A percentile compares a stretch with the other conserved stretches of the same genome.
These are phyloP conservation scores for Penicillium rolfsii DNA, from an alignment of 2,329 filamentous ascomycete species.

Conservation along the genomic window DNA sequence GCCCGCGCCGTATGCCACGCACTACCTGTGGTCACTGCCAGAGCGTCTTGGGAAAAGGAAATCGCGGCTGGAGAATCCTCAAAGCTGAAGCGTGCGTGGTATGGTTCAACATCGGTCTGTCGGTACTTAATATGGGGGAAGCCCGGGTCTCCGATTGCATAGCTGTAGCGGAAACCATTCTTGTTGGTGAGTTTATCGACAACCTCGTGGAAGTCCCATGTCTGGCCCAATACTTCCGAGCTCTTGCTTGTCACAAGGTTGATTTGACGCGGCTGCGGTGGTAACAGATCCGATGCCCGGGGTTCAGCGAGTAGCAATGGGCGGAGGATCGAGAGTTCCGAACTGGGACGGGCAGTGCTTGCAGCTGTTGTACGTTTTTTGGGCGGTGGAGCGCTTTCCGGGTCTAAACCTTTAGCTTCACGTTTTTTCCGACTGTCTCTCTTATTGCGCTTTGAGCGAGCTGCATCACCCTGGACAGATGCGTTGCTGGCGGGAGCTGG, in stretches of 20 bases:
- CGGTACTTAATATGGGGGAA: slow-evolving; percentile 92
- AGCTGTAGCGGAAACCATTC: slow-evolving; percentile 80
- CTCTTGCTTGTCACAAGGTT: slow-evolving; percentile 42
- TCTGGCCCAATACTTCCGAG: slow-evolving; percentile 40
- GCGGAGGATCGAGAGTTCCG: slow-evolving; percentile 45
- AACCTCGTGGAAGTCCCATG: slow-evolving; percentile 49
- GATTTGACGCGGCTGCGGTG: slow-evolving; percentile 46
- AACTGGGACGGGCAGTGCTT: slow-evolving; percentile 42
- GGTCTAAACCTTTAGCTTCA: slow-evolving; percentile 47
- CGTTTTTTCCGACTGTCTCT: slow-evolving; percentile 50
- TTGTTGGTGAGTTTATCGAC: slow-evolving; percentile 63
- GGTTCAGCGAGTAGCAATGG: slow-evolving; percentile 47
- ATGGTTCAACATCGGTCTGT: slow-evolving; percentile 82
- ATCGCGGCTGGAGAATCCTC: slow-evolving; percentile 88
- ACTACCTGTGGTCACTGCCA: slow-evolving; percentile 83
- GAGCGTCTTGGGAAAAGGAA: slow-evolving; percentile 75
- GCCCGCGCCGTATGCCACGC: slow-evolving; percentile 89
- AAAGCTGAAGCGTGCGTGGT: slow-evolving; percentile 82
- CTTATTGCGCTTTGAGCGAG: slow-evolving; percentile 46
- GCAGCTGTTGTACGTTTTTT: slow-evolving; percentile 41
- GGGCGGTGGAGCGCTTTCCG: slow-evolving; percentile 38
- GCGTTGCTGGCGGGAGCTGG: slow-evolving; percentile 37
- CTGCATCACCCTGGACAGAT: slow-evolving; percentile 35
- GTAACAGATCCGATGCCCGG: slow-evolving; percentile 41
- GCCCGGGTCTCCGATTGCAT: slow-evolving; percentile 84